These are phyloP conservation scores for Claviceps quebecensis DNA, from an alignment of 2,329 filamentous ascomycete genomes.

Conservation along the genomic window DNA sequence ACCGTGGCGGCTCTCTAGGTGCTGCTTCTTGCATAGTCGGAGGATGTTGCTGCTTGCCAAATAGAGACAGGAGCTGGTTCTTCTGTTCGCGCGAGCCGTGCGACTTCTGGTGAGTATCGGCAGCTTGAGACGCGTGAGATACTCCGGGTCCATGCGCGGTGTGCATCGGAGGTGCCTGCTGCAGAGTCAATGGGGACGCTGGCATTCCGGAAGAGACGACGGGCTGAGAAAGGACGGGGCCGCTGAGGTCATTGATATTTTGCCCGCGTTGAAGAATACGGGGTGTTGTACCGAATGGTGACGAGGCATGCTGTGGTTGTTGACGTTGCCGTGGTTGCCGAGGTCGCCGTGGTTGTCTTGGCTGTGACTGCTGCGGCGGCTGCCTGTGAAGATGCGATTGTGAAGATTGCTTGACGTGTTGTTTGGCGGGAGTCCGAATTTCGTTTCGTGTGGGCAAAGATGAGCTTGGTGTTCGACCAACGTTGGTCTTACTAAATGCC, in stretches of 20 bases:
- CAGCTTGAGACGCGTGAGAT: neutral
- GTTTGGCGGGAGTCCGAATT: neutral
- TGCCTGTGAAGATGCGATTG: slow-evolving; percentile 3
- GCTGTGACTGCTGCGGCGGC: neutral
- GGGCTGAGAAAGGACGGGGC: neutral
- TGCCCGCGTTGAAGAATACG: slow-evolving; percentile 25
- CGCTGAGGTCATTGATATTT: slow-evolving; percentile 10
- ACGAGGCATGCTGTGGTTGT: neutral
- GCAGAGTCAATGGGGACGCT: slow-evolving; percentile 10
- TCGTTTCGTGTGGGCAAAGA: slow-evolving; percentile 6
- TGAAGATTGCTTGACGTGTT: slow-evolving; percentile 7
- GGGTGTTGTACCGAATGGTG: slow-evolving; percentile 11
- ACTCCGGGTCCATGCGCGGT: neutral
- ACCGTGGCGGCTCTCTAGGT: slow-evolving; percentile 12
- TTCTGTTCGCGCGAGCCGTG: slow-evolving; percentile 20
- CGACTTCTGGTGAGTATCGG: slow-evolving; percentile 8
- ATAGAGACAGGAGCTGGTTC: slow-evolving; percentile 42
- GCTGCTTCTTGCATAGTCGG: neutral
- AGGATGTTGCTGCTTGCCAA: slow-evolving; percentile 30
- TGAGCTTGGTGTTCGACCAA: slow-evolving; percentile 6
- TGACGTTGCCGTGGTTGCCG: neutral
- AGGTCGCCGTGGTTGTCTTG: neutral
- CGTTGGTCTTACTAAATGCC: slow-evolving; percentile 9
- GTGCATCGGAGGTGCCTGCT: slow-evolving; percentile 5
- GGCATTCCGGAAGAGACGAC: slow-evolving; percentile 11